Percentiles rank a stretch among this genome's conserved stretches.
Conservation (phyloP, 805 yeast genomes). For the Candida cerambycidarum region DNA sequence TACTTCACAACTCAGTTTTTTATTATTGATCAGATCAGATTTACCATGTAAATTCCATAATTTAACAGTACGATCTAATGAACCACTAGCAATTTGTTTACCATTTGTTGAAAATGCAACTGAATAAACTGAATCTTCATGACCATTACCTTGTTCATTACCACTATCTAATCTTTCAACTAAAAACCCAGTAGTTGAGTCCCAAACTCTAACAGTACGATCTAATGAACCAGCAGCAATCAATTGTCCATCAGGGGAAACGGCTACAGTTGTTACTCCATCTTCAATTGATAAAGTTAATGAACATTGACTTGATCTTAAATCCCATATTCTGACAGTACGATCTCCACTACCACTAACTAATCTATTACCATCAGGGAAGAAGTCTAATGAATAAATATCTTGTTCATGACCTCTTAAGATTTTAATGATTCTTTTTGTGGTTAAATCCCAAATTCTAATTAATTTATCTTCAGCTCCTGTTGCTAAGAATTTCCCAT, state of each 20-base stretch:
- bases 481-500: constrained; percentile 85
- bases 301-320: constrained; percentile 84
- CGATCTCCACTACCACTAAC: constrained; percentile 97
- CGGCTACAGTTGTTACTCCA: constrained; percentile 97
- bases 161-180: constrained; percentile 93
- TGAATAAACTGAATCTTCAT: constrained; percentile 92
- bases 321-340: constrained; percentile 95
- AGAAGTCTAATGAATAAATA: constrained; percentile 90
- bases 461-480: constrained; percentile 91
- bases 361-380: constrained; percentile 89
- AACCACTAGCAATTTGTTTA: constrained; percentile 88
- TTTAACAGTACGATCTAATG: constrained; percentile 93
- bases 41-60: constrained; percentile 84
- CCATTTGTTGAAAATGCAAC: constrained; percentile 93
- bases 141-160: constrained; percentile 86
- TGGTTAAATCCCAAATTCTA: constrained; percentile 92
- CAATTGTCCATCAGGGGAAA: constrained; percentile 89
- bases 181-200: constrained; percentile 84
- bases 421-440: constrained; percentile 80
- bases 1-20: constrained; percentile 70
- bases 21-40: constrained; percentile 23
- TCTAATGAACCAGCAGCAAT: constrained; percentile 97
- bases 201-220: constrained; percentile 96
- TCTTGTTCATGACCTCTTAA: constrained; percentile 96
- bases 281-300: constrained; percentile 90